phyloP scores from a whole-genome alignment of 2,329 filamentous ascomycete genomes.

The Scleromitrula shiraiana region DNA sequence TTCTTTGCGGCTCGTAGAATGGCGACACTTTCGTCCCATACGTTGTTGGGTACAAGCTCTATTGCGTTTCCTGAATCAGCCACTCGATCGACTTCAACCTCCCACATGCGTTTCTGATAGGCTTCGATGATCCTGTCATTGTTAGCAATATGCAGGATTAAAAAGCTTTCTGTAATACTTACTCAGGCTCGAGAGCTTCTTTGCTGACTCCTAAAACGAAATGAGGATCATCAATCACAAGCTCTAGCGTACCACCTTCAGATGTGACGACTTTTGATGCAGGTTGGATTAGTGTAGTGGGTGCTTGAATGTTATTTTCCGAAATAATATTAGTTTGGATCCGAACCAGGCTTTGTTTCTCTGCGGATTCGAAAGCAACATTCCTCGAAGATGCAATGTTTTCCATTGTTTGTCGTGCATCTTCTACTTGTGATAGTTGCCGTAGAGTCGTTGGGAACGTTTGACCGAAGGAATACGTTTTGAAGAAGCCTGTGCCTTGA shows the following conservation, averaged over 20 bases:
- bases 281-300: neutral
- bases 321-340: too few relatives aligned
- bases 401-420: too few relatives aligned
- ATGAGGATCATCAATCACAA: conserved; percentile 16
- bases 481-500: neutral
- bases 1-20: conserved; percentile 8
- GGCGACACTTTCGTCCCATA: conserved; percentile 9
- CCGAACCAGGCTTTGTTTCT: too few relatives aligned
- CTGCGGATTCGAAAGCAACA: too few relatives aligned
- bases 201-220: conserved; percentile 19
- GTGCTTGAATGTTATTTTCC: too few relatives aligned
- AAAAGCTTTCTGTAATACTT: neutral
- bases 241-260: neutral
- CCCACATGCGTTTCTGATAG: conserved; percentile 15
- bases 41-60: neutral
- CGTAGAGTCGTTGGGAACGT: neutral
- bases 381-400: too few relatives aligned
- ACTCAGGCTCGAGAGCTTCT: conserved; percentile 17
- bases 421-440: neutral
- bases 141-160: neutral
- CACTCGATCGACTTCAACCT: conserved; percentile 16
- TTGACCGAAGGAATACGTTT: too few relatives aligned
- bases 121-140: conserved; percentile 16
- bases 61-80: neutral
- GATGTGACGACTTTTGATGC: neutral